Evolutionary conservation across 495 filamentous ascomycete genomes (phyloP).

Genomic region (Xylona heveae): DNA sequence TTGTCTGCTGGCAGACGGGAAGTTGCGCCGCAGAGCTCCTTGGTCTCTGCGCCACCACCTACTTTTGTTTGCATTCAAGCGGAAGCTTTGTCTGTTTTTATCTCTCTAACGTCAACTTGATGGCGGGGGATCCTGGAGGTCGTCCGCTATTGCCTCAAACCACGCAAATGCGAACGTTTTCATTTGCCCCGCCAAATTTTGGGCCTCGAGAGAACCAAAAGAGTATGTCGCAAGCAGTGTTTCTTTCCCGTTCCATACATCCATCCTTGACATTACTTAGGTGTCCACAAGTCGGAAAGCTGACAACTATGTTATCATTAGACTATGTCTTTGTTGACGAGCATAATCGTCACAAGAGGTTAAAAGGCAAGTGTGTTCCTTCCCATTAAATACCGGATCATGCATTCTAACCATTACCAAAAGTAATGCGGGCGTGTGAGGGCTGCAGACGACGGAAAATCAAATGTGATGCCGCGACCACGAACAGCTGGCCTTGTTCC

Average conservation of each 20-base stretch:
- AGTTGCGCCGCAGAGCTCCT: too few species aligned
- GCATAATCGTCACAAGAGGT: constrained; percentile 89
- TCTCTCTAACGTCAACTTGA: constrained; percentile 12
- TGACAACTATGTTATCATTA: constrained; percentile 17
- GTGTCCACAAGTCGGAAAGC: too few species aligned
- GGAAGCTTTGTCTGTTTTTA: too few species aligned
- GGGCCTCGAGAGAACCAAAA: constrained; percentile 42
- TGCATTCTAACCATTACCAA: neutral
- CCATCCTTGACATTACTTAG: too few species aligned
- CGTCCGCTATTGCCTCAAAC: constrained; percentile 36
- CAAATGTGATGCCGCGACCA: constrained; percentile 95
- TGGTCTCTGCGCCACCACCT: too few species aligned
- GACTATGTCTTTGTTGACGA: constrained; percentile 99
- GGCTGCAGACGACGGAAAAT: constrained; percentile 82
- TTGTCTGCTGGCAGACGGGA: too few species aligned
- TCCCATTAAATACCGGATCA: neutral
- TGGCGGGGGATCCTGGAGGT: constrained; percentile 32
- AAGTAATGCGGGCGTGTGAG: constrained; percentile 97
- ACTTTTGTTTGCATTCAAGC: too few species aligned
- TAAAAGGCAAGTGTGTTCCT: constrained; percentile 52
- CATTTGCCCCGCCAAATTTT: constrained; percentile 34
- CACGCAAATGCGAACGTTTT: constrained; percentile 31
- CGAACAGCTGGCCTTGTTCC: constrained; percentile 94
- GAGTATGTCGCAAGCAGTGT: constrained; percentile 23
- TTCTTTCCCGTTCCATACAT: too few species aligned